A percentile compares a stretch with the other conserved stretches of the same genome.
phyloP scores from a whole-genome alignment of 169 alveolate species.

The Neospora caninum region DNA sequence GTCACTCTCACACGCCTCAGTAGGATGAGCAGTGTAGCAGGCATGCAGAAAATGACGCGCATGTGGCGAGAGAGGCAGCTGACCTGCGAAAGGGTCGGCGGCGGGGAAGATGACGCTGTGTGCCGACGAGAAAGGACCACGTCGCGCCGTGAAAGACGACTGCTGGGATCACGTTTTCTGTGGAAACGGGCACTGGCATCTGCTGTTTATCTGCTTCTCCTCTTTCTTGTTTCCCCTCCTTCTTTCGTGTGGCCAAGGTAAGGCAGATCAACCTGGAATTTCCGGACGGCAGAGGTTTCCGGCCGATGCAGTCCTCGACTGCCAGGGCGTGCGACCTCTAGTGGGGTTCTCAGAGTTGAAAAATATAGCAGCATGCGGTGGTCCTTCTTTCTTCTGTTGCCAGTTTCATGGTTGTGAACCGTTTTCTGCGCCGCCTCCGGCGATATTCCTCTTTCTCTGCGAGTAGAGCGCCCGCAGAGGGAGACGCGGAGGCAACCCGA shows the following conservation, averaged over 20 bases:
- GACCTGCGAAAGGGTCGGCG: not conserved
- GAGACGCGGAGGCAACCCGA: too few relatives aligned
- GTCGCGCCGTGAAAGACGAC: not conserved
- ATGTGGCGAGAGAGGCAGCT: not conserved
- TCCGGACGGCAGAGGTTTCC: too few relatives aligned
- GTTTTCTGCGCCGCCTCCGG: too few relatives aligned
- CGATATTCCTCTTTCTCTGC: too few relatives aligned
- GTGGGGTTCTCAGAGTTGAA: not conserved
- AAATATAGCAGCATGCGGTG: too few relatives aligned
- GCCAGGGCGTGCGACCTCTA: not conserved
- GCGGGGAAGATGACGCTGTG: not conserved
- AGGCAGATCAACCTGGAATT: not conserved
- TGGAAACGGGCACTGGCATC: not conserved
- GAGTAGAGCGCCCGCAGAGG: too few relatives aligned
- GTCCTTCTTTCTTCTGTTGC: too few relatives aligned
- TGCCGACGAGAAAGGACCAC: not conserved
- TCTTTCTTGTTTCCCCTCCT: not conserved
- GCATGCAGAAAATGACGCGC: too few relatives aligned
- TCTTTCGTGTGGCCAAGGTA: constrained; percentile 1
- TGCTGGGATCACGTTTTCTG: not conserved
- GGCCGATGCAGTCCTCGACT: too few relatives aligned
- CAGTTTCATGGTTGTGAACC: too few relatives aligned
- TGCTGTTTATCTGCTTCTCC: constrained; percentile 3
- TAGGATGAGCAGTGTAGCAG: too few relatives aligned
- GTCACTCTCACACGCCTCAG: too few relatives aligned